These are phyloP conservation scores for Penicillium ucsense DNA, from an alignment of 495 filamentous ascomycete species.

Conservation along the genomic window DNA sequence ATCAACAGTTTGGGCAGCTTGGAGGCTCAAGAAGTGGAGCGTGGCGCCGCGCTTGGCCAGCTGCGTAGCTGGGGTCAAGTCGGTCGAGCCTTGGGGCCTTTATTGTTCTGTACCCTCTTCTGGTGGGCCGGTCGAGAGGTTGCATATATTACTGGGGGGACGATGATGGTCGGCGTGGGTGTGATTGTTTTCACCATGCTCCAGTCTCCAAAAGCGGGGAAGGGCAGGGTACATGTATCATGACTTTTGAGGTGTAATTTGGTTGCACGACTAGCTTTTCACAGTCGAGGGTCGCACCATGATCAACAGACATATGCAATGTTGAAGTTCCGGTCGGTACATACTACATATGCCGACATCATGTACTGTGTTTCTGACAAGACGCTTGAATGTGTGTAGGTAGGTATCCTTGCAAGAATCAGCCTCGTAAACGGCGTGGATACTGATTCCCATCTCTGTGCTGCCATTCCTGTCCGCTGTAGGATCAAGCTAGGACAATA, in stretches of 20 bases:
- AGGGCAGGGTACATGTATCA: not conserved
- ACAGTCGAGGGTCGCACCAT: too few relatives aligned
- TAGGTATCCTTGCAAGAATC: too few relatives aligned
- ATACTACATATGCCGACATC: too few relatives aligned
- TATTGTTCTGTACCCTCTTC: not conserved
- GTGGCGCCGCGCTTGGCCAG: not conserved
- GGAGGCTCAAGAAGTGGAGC: not conserved
- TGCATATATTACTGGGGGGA: not conserved
- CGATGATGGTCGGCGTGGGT: not conserved
- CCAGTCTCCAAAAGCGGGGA: not conserved
- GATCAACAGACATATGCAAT: too few relatives aligned
- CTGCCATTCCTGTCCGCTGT: too few relatives aligned
- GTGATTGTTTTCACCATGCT: not conserved
- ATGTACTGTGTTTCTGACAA: too few relatives aligned
- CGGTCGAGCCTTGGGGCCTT: not conserved
- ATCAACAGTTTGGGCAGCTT: not conserved
- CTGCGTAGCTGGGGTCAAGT: not conserved
- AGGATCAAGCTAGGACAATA: too few relatives aligned
- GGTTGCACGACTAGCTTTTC: too few relatives aligned
- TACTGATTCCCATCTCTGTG: too few relatives aligned
- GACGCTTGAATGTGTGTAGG: too few relatives aligned
- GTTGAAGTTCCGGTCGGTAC: too few relatives aligned
- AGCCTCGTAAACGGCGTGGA: too few relatives aligned
- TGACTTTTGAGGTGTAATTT: not conserved
- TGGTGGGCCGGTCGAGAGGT: not conserved